Evolutionary conservation across 2,329 filamentous ascomycete species (phyloP).

Genomic region (Phialophora expanda): DNA sequence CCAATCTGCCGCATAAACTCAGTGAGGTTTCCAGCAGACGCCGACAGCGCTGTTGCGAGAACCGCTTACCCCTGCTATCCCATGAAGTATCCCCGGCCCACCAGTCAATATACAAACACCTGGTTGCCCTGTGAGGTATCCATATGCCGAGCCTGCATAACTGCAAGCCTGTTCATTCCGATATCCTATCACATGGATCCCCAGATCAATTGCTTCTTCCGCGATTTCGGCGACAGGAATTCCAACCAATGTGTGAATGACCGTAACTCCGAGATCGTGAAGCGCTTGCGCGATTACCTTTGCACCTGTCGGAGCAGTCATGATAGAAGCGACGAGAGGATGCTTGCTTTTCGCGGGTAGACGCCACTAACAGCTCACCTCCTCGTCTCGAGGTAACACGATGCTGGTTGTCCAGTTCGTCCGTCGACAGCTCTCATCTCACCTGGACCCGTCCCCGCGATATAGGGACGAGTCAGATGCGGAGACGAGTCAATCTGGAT

Average conservation of each 20-base stretch:
- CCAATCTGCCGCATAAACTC: slow-evolving; percentile 46
- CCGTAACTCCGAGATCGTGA: slow-evolving; percentile 55
- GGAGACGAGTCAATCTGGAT: slow-evolving; percentile 9
- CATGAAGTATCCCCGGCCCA: slow-evolving; percentile 63
- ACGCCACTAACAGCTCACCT: background rate
- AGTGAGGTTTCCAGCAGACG: background rate
- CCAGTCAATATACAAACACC: slow-evolving; percentile 65
- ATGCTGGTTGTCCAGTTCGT: background rate
- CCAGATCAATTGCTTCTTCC: slow-evolving; percentile 61
- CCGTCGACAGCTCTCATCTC: background rate
- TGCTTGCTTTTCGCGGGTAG: background rate
- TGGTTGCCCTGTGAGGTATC: slow-evolving; percentile 61
- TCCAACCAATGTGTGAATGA: slow-evolving; percentile 61
- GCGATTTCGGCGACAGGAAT: slow-evolving; percentile 63
- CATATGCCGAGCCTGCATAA: slow-evolving; percentile 64
- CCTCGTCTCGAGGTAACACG: background rate
- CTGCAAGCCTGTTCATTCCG: slow-evolving; percentile 64
- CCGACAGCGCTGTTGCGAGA: background rate
- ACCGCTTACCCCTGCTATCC: slow-evolving; percentile 59
- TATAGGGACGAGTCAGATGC: slow-evolving; percentile 5
- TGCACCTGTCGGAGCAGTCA: slow-evolving; percentile 46
- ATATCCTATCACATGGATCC: slow-evolving; percentile 64
- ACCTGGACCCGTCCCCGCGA: background rate
- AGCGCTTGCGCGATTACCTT: slow-evolving; percentile 57
- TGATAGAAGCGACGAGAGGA: background rate